These are phyloP conservation scores for Teratosphaeria gauchensis DNA, from an alignment of 2,329 filamentous ascomycete species.

Conservation along the genomic window DNA sequence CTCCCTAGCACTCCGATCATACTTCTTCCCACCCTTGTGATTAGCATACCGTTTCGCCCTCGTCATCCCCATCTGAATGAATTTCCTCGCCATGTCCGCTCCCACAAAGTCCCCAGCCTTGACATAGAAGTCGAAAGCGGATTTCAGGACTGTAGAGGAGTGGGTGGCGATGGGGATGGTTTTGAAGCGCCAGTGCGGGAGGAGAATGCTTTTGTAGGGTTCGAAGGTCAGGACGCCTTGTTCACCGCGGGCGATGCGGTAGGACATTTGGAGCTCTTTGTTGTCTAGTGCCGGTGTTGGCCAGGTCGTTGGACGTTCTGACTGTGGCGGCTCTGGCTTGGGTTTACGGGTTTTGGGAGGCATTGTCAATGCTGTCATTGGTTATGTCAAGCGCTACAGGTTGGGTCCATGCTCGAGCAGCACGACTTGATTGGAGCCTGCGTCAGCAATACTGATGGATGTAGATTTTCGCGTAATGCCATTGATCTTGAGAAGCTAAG, in stretches of 20 bases:
- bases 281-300: constrained; percentile 19
- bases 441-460: no score
- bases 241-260: constrained; percentile 51
- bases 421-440: no score
- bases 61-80: constrained; percentile 58
- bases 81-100: constrained; percentile 56
- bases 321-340: neutral
- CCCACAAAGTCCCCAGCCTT: constrained; percentile 48
- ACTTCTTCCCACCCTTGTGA: constrained; percentile 44
- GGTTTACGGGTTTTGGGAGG: neutral
- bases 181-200: constrained; percentile 52
- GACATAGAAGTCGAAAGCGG: constrained; percentile 45
- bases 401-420: no score
- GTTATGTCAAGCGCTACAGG: neutral
- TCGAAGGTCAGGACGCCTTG: constrained; percentile 53
- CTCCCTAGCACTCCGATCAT: constrained; percentile 32
- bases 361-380: neutral
- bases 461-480: no score
- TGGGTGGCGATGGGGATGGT: constrained; percentile 42
- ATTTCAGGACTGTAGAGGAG: constrained; percentile 41
- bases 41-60: constrained; percentile 51
- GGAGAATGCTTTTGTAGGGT: constrained; percentile 51
- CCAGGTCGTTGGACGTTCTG: neutral
- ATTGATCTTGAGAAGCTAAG: no score
- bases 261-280: constrained; percentile 37